A percentile compares a stretch with the other conserved stretches of the same genome.
Conservation (phyloP, 768 basidiomycete species). For the Boletus vinaceobasis region DNA sequence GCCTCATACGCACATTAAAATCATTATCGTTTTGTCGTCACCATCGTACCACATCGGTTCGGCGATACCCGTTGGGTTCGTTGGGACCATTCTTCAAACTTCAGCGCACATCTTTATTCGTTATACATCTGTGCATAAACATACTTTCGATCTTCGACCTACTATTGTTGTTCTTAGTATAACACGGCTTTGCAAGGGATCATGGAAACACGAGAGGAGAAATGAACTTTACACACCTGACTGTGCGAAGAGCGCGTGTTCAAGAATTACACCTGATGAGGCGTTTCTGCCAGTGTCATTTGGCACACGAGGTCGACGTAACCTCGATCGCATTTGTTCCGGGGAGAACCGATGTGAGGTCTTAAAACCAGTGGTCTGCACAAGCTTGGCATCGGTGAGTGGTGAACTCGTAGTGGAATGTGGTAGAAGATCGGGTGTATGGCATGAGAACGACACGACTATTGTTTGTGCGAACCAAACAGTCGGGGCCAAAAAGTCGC, state of each 20-base stretch:
- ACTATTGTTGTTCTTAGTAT: conserved; percentile 21
- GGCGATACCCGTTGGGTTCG: conserved; percentile 6
- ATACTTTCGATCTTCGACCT: conserved; percentile 23
- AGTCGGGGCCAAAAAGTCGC: conserved; percentile 20
- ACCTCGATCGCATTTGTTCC: neutral
- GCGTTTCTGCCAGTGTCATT: neutral
- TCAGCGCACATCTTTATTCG: conserved; percentile 6
- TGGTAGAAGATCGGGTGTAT: no score
- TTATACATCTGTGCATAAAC: conserved; percentile 14
- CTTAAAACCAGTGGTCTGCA: neutral
- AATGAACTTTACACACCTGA: conserved; percentile 4
- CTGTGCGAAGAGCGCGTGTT: neutral
- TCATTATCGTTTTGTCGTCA: conserved; percentile 3
- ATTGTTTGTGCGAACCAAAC: conserved; percentile 30
- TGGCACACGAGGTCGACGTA: neutral
- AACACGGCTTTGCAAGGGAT: no score
- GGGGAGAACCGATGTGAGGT: neutral
- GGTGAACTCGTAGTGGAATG: no score
- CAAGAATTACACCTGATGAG: neutral
- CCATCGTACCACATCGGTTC: conserved; percentile 1
- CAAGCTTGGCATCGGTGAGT: no score
- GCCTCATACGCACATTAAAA: conserved; percentile 1
- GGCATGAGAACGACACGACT: no score
- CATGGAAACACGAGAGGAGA: no score
- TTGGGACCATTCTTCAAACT: conserved; percentile 1